These are phyloP conservation scores for Aspergillus pseudoterreus DNA, from an alignment of 2,329 filamentous ascomycete species.

Conservation along the genomic window DNA sequence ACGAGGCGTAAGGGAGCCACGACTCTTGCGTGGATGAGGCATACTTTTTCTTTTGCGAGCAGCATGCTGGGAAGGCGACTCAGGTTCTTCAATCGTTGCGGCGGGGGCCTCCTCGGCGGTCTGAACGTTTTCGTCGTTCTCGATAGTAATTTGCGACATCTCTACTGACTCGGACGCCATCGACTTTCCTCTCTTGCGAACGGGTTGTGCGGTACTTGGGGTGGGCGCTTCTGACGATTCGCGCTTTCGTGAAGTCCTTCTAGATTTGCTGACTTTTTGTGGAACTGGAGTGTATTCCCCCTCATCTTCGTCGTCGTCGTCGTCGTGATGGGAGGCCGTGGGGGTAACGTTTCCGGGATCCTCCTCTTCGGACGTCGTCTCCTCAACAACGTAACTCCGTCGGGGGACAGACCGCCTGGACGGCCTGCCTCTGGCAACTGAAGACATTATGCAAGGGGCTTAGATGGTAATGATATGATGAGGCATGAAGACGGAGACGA, in stretches of 20 bases:
- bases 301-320: constrained; percentile 61
- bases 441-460: constrained; percentile 31
- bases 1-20: constrained; percentile 39
- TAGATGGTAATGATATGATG: constrained; percentile 14
- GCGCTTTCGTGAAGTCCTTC: constrained; percentile 56
- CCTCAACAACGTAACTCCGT: constrained; percentile 72
- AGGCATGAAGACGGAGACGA: constrained; percentile 19
- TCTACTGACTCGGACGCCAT: constrained; percentile 52
- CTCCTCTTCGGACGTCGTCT: constrained; percentile 67
- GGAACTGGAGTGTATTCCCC: constrained; percentile 79
- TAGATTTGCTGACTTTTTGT: constrained; percentile 50
- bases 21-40: constrained; percentile 36
- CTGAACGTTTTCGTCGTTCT: constrained; percentile 35
- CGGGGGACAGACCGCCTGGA: constrained; percentile 61
- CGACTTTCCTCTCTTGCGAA: constrained; percentile 40
- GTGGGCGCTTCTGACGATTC: constrained; percentile 50
- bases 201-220: constrained; percentile 29
- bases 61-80: constrained; percentile 53
- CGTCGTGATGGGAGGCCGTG: constrained; percentile 40
- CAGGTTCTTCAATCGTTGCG: constrained; percentile 44
- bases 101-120: constrained; percentile 22
- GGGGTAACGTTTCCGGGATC: constrained; percentile 49
- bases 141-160: constrained; percentile 50
- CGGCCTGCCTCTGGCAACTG: constrained; percentile 48
- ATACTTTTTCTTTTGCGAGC: constrained; percentile 67